Evolutionary conservation across 2,329 filamentous ascomycete species (phyloP), one percentile per base, ranked within the genome.

Genomic region (Allantophomopsis lycopodina): DNA sequence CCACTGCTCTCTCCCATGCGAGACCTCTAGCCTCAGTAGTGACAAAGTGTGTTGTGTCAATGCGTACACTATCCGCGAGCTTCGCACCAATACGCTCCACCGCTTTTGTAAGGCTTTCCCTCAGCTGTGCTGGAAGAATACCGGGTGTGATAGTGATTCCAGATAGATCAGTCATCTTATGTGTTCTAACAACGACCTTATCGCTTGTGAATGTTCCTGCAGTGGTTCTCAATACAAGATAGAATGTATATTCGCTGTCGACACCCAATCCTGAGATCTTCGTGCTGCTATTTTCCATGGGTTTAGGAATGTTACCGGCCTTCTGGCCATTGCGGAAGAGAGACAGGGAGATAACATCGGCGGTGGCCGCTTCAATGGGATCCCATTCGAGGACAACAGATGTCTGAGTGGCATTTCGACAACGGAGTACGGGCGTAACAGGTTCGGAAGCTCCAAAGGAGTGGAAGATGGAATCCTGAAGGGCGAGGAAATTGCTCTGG

Each of bases 381-480:
- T 96, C 91, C 91, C 91, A 98, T 64, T 96, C 91, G 39, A 98
- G 82, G 31, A 98, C 91, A 35, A 96, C 82, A 20, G 85, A 93
- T n/a, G 91, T 98, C 63, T 98, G 91, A 1, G 91, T 98, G 40
- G 89, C 88, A 70, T 96, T 98, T 62, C 87, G 83, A 61, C 91
- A 93, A 54, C 87, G 84, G 30, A 98, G 76, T 38, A 83, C 62
- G 7, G 91, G 91, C 1, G 81, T 67, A 17, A 73, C 64, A 23
- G 91, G 91, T 42, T 85, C 79, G 44, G 74, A 68, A 48, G 83
- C 76, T 50, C 91, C 91, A 59, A 96, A 96, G 40, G 83, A 82
- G 50, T 73, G 70, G 62, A 83, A 82, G 64, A 98, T 96, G 51
- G 80, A 79, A 53, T 83, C 77, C 65, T 98, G 91, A n/a, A 98